Percentiles rank a stretch among this genome's conserved stretches.
Conservation (phyloP, 1,284 basidiomycete genomes). For the Microbotryum scabiosae region DNA sequence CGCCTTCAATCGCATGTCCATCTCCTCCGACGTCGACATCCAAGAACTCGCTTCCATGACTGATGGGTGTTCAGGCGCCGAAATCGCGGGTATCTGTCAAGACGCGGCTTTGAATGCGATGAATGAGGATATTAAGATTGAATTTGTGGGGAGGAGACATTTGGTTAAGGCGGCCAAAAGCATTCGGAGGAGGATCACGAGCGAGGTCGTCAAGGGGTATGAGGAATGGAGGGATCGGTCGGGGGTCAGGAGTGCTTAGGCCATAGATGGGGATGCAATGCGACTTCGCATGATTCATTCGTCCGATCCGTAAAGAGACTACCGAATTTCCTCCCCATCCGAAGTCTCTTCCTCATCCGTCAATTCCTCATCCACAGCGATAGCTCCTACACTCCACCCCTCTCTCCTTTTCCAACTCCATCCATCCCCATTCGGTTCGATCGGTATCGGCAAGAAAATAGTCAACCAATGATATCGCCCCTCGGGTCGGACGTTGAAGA, state of each 20-base stretch:
- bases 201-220: slow-evolving; percentile 64
- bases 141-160: slow-evolving; percentile 60
- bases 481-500: slow-evolving; percentile 75
- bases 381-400: slow-evolving; percentile 46
- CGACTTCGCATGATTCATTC: no score
- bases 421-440: slow-evolving; percentile 78
- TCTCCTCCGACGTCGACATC: slow-evolving; percentile 62
- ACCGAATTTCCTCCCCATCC: slow-evolving; percentile 10
- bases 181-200: slow-evolving; percentile 76
- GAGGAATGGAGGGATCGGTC: slow-evolving; percentile 50
- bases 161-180: slow-evolving; percentile 65
- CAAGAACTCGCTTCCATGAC: slow-evolving; percentile 64
- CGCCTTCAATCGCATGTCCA: slow-evolving; percentile 67
- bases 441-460: slow-evolving; percentile 68
- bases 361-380: slow-evolving; percentile 46
- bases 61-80: slow-evolving; percentile 91
- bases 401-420: slow-evolving; percentile 64
- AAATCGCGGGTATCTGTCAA: slow-evolving; percentile 85
- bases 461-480: slow-evolving; percentile 52
- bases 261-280: background rate
- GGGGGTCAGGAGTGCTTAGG: slow-evolving; percentile 28
- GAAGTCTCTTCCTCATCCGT: slow-evolving; percentile 46
- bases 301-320: background rate
- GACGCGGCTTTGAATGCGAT: slow-evolving; percentile 89
- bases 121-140: slow-evolving; percentile 65